These are phyloP conservation scores for Rhexocercosporidium sp. DNA, from an alignment of 2,329 filamentous ascomycete species.

Conservation along the genomic window DNA sequence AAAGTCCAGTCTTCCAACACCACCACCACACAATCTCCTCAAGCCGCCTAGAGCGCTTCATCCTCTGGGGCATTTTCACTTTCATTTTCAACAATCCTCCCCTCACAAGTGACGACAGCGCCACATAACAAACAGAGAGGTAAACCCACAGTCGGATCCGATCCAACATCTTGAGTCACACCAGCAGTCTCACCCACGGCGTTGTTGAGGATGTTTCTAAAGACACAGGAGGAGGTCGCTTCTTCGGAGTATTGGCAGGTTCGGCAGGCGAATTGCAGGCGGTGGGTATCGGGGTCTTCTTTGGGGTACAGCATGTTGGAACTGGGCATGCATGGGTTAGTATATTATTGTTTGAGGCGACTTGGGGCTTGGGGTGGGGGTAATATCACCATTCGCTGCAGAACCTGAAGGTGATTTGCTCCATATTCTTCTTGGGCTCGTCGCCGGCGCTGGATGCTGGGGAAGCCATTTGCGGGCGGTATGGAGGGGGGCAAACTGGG, in stretches of 20 bases:
- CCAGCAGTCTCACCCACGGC: conserved; percentile 94
- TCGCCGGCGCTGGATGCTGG: conserved; percentile 55
- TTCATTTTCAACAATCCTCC: conserved; percentile 20
- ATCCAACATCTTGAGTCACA: conserved; percentile 95
- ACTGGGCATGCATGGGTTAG: conserved; percentile 49
- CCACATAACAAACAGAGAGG: conserved; percentile 55
- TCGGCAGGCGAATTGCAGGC: conserved; percentile 92
- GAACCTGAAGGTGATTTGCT: conserved; percentile 96
- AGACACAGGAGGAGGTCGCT: conserved; percentile 88
- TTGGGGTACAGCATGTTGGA: conserved; percentile 98
- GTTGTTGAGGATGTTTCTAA: conserved; percentile 91
- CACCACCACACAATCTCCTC: not conserved
- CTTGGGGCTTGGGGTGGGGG: no score
- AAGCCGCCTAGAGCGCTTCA: conserved; percentile 15
- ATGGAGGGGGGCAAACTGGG: not conserved
- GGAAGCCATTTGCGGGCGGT: conserved; percentile 58
- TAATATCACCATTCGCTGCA: conserved; percentile 85
- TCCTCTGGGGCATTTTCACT: conserved; percentile 19
- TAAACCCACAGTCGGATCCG: conserved; percentile 95
- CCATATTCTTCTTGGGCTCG: conserved; percentile 55
- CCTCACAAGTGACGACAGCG: conserved; percentile 48
- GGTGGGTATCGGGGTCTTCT: conserved; percentile 84
- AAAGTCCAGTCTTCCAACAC: conserved; percentile 24
- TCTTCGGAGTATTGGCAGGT: conserved; percentile 92
- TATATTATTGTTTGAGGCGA: conserved; percentile 16